Conservation (phyloP, 495 filamentous ascomycete genomes). For the Barbatosphaeria neglecta region DNA sequence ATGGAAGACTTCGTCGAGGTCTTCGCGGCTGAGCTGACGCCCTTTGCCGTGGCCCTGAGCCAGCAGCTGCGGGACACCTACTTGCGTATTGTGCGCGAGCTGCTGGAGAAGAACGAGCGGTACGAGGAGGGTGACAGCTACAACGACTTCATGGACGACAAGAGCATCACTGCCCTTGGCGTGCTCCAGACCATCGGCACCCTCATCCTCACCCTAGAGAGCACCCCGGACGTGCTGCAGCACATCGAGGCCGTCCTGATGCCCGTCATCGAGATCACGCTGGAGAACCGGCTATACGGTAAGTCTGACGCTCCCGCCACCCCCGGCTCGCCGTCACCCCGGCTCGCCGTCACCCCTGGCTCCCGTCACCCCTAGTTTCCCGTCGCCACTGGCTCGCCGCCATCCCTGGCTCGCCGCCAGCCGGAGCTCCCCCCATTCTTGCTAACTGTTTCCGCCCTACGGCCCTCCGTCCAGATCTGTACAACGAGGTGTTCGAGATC, state of each 20-base stretch:
- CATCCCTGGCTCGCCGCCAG: no score
- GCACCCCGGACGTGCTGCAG: slow-evolving; percentile 83
- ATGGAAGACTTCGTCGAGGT: slow-evolving; percentile 99
- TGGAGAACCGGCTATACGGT: slow-evolving; percentile 94
- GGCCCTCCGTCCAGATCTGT: slow-evolving; percentile 71
- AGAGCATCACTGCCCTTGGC: slow-evolving; percentile 93
- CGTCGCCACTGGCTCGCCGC: no score
- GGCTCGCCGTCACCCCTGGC: not conserved
- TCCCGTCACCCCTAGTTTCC: not conserved
- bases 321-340: not conserved
- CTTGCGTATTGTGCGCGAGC: slow-evolving; percentile 80
- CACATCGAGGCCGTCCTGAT: slow-evolving; percentile 93
- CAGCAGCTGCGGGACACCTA: slow-evolving; percentile 96
- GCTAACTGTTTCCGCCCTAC: not conserved
- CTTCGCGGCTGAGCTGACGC: slow-evolving; percentile 88
- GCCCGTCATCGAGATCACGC: slow-evolving; percentile 89
- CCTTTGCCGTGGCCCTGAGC: slow-evolving; percentile 93
- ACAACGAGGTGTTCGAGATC: slow-evolving; percentile 97
- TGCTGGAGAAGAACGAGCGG: slow-evolving; percentile 71
- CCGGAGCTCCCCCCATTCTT: no score
- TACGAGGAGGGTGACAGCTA: slow-evolving; percentile 64
- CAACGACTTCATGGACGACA: slow-evolving; percentile 91
- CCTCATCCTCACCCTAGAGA: slow-evolving; percentile 90
- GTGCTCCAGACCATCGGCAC: slow-evolving; percentile 97
- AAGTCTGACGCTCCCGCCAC: slow-evolving; percentile 3